phyloP scores from a whole-genome alignment of 2,329 filamentous ascomycete genomes.

The Fonsecaea pugnacius region DNA sequence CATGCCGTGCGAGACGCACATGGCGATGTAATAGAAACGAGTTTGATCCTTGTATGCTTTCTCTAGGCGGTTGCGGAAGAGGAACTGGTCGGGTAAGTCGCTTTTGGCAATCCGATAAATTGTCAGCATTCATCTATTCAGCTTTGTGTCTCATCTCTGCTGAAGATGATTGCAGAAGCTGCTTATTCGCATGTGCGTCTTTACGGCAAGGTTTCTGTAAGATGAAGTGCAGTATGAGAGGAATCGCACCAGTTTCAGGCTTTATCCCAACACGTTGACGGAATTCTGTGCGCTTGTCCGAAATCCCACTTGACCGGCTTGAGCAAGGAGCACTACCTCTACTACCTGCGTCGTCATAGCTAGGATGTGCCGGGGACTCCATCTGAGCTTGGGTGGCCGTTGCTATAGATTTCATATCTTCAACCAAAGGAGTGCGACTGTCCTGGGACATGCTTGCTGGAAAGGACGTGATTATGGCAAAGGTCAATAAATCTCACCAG shows the following conservation, averaged over 20 bases:
- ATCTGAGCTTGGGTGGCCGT: background rate
- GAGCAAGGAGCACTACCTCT: background rate
- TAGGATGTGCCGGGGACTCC: background rate
- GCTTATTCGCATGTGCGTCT: background rate
- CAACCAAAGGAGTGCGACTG: background rate
- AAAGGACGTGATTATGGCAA: background rate
- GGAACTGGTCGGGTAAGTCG: background rate
- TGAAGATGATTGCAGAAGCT: background rate
- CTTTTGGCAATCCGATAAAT: background rate
- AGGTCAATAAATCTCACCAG: background rate
- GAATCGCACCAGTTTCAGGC: background rate
- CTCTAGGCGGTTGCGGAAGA: constrained; percentile 2
- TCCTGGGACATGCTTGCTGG: background rate
- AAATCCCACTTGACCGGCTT: background rate
- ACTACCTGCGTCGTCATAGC: background rate
- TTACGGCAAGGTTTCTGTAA: background rate
- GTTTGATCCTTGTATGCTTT: constrained; percentile 10
- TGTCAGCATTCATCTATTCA: constrained; percentile 2
- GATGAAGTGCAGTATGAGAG: background rate
- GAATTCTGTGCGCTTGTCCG: background rate
- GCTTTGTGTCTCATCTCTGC: background rate
- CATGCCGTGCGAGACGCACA: constrained; percentile 17
- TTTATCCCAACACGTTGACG: background rate
- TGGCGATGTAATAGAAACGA: constrained; percentile 16
- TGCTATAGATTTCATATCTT: background rate